Evolutionary conservation across 2,329 filamentous ascomycete genomes (phyloP).

Genomic region (Penicillium nordicum): DNA sequence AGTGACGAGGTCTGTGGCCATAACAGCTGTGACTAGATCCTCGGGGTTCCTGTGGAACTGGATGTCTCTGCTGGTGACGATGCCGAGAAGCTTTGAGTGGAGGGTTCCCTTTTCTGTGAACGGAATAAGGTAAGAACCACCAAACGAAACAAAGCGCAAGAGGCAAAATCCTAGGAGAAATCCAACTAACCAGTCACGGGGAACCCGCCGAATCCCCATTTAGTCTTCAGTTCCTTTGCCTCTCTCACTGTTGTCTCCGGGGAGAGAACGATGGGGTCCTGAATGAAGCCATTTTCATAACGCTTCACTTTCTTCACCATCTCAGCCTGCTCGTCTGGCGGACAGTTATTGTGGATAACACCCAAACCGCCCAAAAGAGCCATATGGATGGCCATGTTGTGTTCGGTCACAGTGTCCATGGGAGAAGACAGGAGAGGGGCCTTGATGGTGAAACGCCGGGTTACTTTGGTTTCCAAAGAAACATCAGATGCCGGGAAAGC

Average conservation of each 20-base stretch:
- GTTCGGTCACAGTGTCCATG: conserved; percentile 99
- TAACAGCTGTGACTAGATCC: conserved; percentile 78
- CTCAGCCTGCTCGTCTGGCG: conserved; percentile 92
- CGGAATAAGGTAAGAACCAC: neutral
- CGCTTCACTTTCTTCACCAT: conserved; percentile 99
- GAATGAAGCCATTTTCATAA: conserved; percentile 98
- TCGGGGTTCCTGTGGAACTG: conserved; percentile 81
- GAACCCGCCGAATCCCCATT: conserved; percentile 98
- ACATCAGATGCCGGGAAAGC: conserved; percentile 90
- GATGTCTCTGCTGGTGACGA: conserved; percentile 95
- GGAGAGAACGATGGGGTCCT: conserved; percentile 88
- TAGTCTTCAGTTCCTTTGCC: conserved; percentile 88
- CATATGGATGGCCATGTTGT: conserved; percentile 98
- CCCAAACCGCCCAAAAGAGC: conserved; percentile 56
- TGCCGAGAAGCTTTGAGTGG: conserved; percentile 92
- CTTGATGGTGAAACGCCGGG: conserved; percentile 93
- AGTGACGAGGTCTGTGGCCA: conserved; percentile 92
- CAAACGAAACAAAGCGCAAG: neutral
- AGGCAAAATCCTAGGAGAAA: neutral
- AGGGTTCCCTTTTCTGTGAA: conserved; percentile 78
- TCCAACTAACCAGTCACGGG: conserved; percentile 84
- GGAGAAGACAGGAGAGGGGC: conserved; percentile 95
- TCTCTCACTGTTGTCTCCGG: conserved; percentile 84
- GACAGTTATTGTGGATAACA: conserved; percentile 99
- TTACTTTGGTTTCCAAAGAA: conserved; percentile 82